phyloP scores from a whole-genome alignment of 2,329 filamentous ascomycete genomes.

The Fusarium subglutinans region DNA sequence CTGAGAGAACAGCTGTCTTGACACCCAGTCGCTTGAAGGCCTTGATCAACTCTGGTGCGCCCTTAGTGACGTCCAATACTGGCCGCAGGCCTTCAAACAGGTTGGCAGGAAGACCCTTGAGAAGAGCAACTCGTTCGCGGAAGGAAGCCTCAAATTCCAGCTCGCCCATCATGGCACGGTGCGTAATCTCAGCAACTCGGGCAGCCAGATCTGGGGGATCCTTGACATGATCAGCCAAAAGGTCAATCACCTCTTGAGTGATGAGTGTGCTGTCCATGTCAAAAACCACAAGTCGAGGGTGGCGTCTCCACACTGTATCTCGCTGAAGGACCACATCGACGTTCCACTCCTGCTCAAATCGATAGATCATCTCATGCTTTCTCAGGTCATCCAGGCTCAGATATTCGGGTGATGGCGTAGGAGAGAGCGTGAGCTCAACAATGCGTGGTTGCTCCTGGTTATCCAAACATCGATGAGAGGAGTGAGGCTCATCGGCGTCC shows the following conservation, averaged over 20 bases:
- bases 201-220: constrained; percentile 77
- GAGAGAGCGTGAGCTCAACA: constrained; percentile 72
- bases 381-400: constrained; percentile 74
- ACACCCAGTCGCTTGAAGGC: constrained; percentile 82
- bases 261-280: constrained; percentile 99
- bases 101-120: constrained; percentile 80
- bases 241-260: constrained; percentile 96
- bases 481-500: constrained; percentile 63
- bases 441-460: constrained; percentile 67
- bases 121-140: constrained; percentile 79
- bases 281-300: constrained; percentile 91
- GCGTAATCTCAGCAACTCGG: constrained; percentile 87
- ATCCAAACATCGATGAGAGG: constrained; percentile 73
- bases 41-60: constrained; percentile 77
- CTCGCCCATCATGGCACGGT: constrained; percentile 94
- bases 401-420: constrained; percentile 69
- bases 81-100: constrained; percentile 82
- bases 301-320: constrained; percentile 77
- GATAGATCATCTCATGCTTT: constrained; percentile 82
- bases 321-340: constrained; percentile 82
- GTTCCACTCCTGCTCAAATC: constrained; percentile 89
- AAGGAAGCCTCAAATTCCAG: constrained; percentile 90
- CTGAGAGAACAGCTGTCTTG: constrained; percentile 90
- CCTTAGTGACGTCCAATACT: constrained; percentile 82
- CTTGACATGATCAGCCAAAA: constrained; percentile 82